Conservation (phyloP, 164 flowering plant species). For the Umbellularia californica region DNA sequence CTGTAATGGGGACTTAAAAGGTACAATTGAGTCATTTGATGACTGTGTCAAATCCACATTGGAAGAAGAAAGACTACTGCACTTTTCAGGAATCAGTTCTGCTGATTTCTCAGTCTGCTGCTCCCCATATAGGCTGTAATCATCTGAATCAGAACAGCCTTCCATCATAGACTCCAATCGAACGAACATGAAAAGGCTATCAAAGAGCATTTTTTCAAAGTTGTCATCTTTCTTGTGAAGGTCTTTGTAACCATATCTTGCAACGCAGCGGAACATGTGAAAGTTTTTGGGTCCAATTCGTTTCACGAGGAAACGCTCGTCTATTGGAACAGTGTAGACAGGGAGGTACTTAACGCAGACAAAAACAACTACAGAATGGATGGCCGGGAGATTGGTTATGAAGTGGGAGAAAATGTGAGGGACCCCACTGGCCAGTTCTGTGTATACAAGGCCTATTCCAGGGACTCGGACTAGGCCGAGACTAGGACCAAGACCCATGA, state of each 20-base stretch:
- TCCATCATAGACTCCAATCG: constrained; percentile 93
- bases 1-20: constrained; percentile 32
- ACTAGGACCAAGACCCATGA: constrained; percentile 93
- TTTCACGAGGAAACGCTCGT: constrained; percentile 80
- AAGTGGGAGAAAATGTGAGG: constrained; percentile 96
- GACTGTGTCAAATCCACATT: constrained; percentile 39
- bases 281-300: constrained; percentile 86
- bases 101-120: constrained; percentile 50
- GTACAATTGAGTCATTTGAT: constrained; percentile 62
- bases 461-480: constrained; percentile 94
- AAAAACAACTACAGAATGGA: constrained; percentile 83
- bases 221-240: constrained; percentile 89
- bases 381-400: constrained; percentile 92
- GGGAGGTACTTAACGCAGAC: constrained; percentile 97
- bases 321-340: constrained; percentile 84
- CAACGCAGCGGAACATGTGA: constrained; percentile 96
- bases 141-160: constrained; percentile 73
- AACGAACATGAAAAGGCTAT: constrained; percentile 63
- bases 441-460: constrained; percentile 91
- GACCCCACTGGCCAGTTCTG: constrained; percentile 91
- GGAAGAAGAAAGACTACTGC: constrained; percentile 27
- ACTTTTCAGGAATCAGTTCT: constrained; percentile 33
- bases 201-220: constrained; percentile 84
- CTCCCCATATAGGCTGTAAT: constrained; percentile 30
- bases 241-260: constrained; percentile 92